These are phyloP conservation scores for Xylaria palmicola DNA, from an alignment of 495 filamentous ascomycete genomes.

Conservation along the genomic window DNA sequence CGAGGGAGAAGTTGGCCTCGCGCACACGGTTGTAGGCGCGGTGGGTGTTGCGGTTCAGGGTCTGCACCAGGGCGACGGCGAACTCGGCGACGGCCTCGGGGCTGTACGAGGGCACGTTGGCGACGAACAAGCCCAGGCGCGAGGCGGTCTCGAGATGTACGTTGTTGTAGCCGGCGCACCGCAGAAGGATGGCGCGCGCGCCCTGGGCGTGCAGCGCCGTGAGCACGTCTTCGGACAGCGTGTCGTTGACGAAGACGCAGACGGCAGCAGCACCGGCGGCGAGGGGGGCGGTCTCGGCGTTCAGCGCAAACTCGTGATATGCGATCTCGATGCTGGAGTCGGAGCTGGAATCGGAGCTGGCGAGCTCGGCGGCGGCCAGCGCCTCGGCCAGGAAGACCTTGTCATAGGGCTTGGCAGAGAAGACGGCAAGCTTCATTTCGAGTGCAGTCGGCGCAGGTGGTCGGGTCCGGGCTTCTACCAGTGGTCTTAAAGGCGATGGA, in stretches of 20 bases:
- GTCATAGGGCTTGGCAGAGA: slow-evolving; percentile 64
- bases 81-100: slow-evolving; percentile 75
- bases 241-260: slow-evolving; percentile 73
- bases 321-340: slow-evolving; percentile 34
- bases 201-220: slow-evolving; percentile 46
- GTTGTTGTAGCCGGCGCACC: slow-evolving; percentile 72
- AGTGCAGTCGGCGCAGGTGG: not conserved
- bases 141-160: slow-evolving; percentile 59
- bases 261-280: slow-evolving; percentile 56
- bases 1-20: slow-evolving; percentile 69
- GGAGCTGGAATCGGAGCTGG: not conserved
- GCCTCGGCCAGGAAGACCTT: slow-evolving; percentile 46
- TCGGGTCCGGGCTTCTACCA: not conserved
- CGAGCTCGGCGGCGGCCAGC: slow-evolving; percentile 23
- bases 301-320: slow-evolving; percentile 58
- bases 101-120: slow-evolving; percentile 66
- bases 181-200: slow-evolving; percentile 59
- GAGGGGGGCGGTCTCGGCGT: slow-evolving; percentile 55
- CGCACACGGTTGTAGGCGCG: slow-evolving; percentile 70
- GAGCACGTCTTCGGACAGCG: slow-evolving; percentile 51
- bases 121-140: slow-evolving; percentile 60
- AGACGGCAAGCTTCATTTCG: slow-evolving; percentile 58
- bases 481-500: not conserved
- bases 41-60: slow-evolving; percentile 69
- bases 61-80: slow-evolving; percentile 64